Base-by-base conservation (phyloP, 1,139 yeast genomes). In the Suhomyces ambrosiae region DNA sequence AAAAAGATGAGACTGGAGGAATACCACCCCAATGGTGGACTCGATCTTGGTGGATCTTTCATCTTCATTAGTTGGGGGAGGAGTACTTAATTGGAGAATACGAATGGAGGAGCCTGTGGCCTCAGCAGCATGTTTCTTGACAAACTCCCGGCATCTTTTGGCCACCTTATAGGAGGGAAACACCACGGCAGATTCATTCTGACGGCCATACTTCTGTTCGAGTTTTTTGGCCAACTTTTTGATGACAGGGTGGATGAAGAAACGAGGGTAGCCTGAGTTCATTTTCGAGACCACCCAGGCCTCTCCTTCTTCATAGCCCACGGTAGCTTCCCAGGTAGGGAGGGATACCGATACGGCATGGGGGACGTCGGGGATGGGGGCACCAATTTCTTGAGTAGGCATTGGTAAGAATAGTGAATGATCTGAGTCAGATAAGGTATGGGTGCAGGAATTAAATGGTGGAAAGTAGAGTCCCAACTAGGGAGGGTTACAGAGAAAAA, bases 271-370 rank as follows among this genome's bases (percentile, higher is more conserved):
- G 1, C 97, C 97, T 2, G 92, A 79, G 40, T 71, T 71, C 94
- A 90, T 85, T 56, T 80, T 79, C 33, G 71, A 65, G n/a, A 82
- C 80, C 4, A 90, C 90, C 87, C 92, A 83, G 13, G 76, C 82
- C 53, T 85, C 80, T 8, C 96, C 96, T 61, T 86, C 94, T 60
- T 90, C 97, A 54, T 90, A 90, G 5, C 88, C 96, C 3, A 90
- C 86, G 9, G 86, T 86, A 24, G 95, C 89, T 36, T 80, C 86
- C 97, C 97, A 90, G 0, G 96, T 86, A 5, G 97, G 97, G 32
- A 90, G 71, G 1, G 96, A 85, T 33, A 90, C 97, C 7, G 95
- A 86, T 1, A 90, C 96, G 0, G 97, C 97, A 60, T 90, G 97
- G 5, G 84, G 81, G 0, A 95, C 83, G 56, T 88, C 83, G 8